phyloP scores from a whole-genome alignment of 129 eudicot genomes.

The Flaveria ramosissima region DNA sequence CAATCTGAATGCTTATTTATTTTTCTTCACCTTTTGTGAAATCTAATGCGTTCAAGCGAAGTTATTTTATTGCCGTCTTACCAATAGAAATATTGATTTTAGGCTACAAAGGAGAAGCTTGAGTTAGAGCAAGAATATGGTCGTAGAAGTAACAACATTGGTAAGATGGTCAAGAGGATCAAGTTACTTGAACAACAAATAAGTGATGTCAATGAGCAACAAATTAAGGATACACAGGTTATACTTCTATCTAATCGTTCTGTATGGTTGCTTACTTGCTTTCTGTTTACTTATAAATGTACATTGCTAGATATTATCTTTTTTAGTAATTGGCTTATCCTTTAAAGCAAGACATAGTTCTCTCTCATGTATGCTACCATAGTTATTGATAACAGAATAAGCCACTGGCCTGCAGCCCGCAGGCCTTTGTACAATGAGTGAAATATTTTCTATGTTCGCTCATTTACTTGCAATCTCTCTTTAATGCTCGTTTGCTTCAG shows the following conservation, averaged over 20 bases:
- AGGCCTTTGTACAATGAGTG: conserved; percentile 3
- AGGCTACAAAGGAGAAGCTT: conserved; percentile 73
- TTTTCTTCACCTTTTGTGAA: not conserved
- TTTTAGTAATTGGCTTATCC: not conserved
- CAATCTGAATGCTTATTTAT: not conserved
- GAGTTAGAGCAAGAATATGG: conserved; percentile 65
- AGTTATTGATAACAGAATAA: conserved; percentile 1
- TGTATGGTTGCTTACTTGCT: conserved; percentile 18
- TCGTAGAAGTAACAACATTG: conserved; percentile 42
- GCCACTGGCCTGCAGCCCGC: conserved; percentile 6
- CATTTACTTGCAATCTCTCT: conserved; percentile 9
- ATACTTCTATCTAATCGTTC: not conserved
- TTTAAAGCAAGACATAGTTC: conserved; percentile 12
- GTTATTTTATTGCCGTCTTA: not conserved
- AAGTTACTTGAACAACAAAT: conserved; percentile 67
- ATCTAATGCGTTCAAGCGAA: not conserved
- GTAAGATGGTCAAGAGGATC: conserved; percentile 46
- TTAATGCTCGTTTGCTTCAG: conserved; percentile 1
- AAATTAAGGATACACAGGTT: conserved; percentile 76
- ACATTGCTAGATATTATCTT: not conserved
- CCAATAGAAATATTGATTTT: conserved; percentile 15
- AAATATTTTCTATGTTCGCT: not conserved
- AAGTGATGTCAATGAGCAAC: conserved; percentile 63
- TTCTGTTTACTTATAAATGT: not conserved
- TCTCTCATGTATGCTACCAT: not conserved